Evolutionary conservation across 2,329 filamentous ascomycete genomes (phyloP).

Genomic region (Trichoderma asperellum): DNA sequence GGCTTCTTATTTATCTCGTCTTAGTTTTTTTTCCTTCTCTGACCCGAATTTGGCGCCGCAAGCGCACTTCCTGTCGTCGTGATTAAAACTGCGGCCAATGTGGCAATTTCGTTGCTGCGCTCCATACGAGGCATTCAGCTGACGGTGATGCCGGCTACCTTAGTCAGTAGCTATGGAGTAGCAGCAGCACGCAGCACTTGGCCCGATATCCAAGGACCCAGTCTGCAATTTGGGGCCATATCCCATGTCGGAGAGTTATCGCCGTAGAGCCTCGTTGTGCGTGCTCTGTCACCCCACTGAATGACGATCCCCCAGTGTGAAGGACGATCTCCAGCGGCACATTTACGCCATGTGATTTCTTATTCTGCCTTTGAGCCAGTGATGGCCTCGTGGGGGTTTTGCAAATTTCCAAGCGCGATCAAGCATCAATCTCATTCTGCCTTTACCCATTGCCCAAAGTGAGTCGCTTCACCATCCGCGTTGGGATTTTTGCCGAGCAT

Average conservation of each 20-base stretch:
- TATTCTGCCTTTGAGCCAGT: neutral
- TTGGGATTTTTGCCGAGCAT: slow-evolving; percentile 6
- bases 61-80: slow-evolving; percentile 1
- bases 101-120: neutral
- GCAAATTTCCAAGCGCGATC: slow-evolving; percentile 3
- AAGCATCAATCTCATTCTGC: neutral
- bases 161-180: neutral
- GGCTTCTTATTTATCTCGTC: neutral
- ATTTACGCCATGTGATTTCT: neutral
- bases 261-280: slow-evolving; percentile 4
- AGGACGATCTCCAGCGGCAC: slow-evolving; percentile 14
- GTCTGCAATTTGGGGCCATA: neutral
- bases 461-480: neutral
- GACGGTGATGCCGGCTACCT: neutral
- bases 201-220: neutral
- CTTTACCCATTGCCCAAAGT: neutral
- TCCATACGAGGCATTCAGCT: neutral
- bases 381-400: slow-evolving; percentile 17
- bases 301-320: slow-evolving; percentile 7
- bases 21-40: neutral
- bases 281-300: slow-evolving; percentile 10
- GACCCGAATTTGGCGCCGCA: slow-evolving; percentile 19
- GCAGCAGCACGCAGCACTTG: neutral
- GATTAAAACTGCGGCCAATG: neutral
- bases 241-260: neutral